These are phyloP conservation scores for Pseudocercospora eumusae DNA, from an alignment of 2,329 filamentous ascomycete genomes.

Conservation along the genomic window DNA sequence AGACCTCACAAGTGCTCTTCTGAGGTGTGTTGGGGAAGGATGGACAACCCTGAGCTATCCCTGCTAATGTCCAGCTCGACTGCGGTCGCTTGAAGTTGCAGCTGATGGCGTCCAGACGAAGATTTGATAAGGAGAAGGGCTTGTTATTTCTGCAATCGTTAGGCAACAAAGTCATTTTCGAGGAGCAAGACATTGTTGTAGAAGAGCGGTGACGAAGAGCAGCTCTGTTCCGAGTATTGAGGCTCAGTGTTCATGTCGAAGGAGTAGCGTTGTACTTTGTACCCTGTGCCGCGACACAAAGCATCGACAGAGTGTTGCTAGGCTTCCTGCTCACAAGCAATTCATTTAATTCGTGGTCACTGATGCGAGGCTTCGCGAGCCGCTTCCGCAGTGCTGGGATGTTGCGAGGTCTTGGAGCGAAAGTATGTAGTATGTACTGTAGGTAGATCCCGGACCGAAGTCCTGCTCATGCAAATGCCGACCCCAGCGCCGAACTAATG, in stretches of 20 bases:
- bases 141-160: neutral
- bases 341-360: neutral
- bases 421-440: too few species aligned
- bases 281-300: too few species aligned
- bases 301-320: too few species aligned
- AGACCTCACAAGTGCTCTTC: neutral
- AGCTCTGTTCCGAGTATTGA: neutral
- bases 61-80: neutral
- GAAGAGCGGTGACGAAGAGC: neutral
- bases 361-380: neutral
- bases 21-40: conserved; percentile 6
- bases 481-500: conserved; percentile 4
- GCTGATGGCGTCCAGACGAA: neutral
- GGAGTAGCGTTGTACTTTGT: neutral
- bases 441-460: conserved; percentile 3
- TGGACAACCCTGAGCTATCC: conserved; percentile 4
- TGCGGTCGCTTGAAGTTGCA: conserved; percentile 9
- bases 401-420: neutral
- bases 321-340: neutral
- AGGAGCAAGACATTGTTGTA: neutral
- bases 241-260: neutral
- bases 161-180: neutral
- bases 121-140: neutral
- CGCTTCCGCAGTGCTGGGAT: conserved; percentile 1
- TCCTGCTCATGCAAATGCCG: neutral